These are phyloP conservation scores for Flaveria trinervia DNA, from an alignment of 129 eudicot genomes.

Conservation along the genomic window DNA sequence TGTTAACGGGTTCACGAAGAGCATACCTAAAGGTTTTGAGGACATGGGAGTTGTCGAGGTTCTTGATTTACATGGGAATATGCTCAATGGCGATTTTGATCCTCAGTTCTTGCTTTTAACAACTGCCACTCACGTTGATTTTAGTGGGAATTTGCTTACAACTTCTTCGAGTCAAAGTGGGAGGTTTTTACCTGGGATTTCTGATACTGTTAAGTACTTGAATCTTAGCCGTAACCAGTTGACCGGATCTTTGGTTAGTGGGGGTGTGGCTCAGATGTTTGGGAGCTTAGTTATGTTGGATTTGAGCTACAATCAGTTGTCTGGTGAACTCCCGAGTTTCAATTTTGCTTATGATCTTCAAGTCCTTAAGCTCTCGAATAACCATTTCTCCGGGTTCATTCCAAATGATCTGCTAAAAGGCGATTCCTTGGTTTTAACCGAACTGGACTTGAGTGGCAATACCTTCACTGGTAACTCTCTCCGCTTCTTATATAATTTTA, in stretches of 20 bases:
- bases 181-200: conserved; percentile 65
- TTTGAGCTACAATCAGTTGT: conserved; percentile 84
- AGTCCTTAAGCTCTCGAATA: conserved; percentile 78
- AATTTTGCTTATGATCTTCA: conserved; percentile 90
- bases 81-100: conserved; percentile 74
- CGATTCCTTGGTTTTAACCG: conserved; percentile 74
- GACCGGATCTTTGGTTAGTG: conserved; percentile 75
- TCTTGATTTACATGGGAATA: conserved; percentile 88
- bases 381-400: conserved; percentile 73
- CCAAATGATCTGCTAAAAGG: conserved; percentile 93
- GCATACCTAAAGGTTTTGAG: conserved; percentile 71
- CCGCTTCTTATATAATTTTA: too few relatives aligned
- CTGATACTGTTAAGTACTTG: conserved; percentile 70
- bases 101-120: conserved; percentile 71
- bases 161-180: conserved; percentile 47
- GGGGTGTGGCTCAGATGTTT: conserved; percentile 63
- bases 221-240: conserved; percentile 84
- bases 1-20: conserved; percentile 53
- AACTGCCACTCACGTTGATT: conserved; percentile 72
- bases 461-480: conserved; percentile 70
- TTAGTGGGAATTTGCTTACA: conserved; percentile 70
- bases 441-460: conserved; percentile 92
- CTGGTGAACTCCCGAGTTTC: conserved; percentile 92
- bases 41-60: conserved; percentile 62
- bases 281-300: conserved; percentile 76